Evolutionary conservation across 2,329 filamentous ascomycete genomes (phyloP).

Genomic region (Bipolaris bicolor): DNA sequence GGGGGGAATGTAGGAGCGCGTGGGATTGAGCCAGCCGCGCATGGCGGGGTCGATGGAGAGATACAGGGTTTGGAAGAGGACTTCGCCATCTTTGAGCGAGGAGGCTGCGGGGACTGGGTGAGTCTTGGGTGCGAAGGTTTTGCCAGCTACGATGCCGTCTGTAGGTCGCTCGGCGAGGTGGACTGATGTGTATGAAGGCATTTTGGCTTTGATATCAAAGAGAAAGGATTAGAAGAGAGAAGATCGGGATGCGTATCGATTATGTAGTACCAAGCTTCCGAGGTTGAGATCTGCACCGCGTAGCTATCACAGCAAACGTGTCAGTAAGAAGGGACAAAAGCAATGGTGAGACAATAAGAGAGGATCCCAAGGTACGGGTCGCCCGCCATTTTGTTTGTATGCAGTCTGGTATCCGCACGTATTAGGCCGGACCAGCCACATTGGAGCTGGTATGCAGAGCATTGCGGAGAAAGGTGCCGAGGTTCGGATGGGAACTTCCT

Average conservation of each 20-base stretch:
- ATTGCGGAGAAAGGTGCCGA: conserved; percentile 32
- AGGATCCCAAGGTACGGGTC: not conserved
- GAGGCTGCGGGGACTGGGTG: conserved; percentile 53
- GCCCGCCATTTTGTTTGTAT: not conserved
- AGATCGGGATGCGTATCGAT: not conserved
- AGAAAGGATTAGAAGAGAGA: not conserved
- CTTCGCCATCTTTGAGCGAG: conserved; percentile 67
- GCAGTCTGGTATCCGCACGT: conserved; percentile 19
- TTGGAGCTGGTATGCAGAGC: not conserved
- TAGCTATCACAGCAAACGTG: too few species aligned
- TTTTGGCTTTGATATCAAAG: conserved; percentile 14
- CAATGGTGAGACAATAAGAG: not conserved
- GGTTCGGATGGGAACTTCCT: conserved; percentile 25
- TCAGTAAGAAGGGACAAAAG: not conserved
- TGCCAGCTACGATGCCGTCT: conserved; percentile 65
- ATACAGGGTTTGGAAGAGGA: conserved; percentile 67
- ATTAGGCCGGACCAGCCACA: conserved; percentile 18
- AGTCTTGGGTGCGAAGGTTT: conserved; percentile 66
- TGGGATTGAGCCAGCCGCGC: conserved; percentile 69
- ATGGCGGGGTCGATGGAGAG: conserved; percentile 77
- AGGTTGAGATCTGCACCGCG: too few species aligned
- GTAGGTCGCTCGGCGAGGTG: conserved; percentile 69
- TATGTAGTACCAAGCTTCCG: too few species aligned
- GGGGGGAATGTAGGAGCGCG: conserved; percentile 69
- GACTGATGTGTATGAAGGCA: conserved; percentile 55